Base-by-base conservation (phyloP, 2,329 filamentous ascomycete species). In the Hymenotorrendiella dingleyae region DNA sequence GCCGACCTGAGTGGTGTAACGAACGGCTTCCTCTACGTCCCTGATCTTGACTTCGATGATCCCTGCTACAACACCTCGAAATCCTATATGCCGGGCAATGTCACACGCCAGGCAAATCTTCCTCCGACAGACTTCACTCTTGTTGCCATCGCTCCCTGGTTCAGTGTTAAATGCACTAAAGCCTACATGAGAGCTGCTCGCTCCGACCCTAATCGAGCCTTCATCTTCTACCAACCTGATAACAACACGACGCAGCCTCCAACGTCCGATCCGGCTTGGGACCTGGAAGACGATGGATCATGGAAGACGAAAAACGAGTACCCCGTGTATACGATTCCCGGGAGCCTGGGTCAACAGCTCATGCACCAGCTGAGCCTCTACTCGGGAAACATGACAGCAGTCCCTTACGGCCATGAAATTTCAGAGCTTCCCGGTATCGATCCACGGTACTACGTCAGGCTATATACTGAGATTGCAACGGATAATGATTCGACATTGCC, bases 91-190 rank as follows among this genome's bases (percentile, higher is more conserved):
- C 86, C 89, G 1, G 55, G 62, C 27, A 90, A 93, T 62, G 86
- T 80, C 42, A 94, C 87, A 10, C 78, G 83, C 12, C 74, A 77
- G 54, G 62, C 65, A n/a, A 74, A 93, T 56, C 75, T 96, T 1
- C 80, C 80, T 0, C 69, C 72, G 0, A 73, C 74, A 36, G 79
- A 84, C 52, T 88, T 86, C 62, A 80, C 83, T 42, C 70, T 89
- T 39, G 78, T 96, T 54, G 90, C 85, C 21, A 67, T 96, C 40
- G 90, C 87, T 19, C 91, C 91, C 21, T 97, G 91, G 90, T 79
- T 88, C 54, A 84, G 74, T 48, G 67, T 73, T 6, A 68, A 78
- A 20, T 98, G 91, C 60, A 84, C 86, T 10, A 65, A 73, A 42
- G 75, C 82, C 33, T 95, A 88, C 60, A 72, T 97, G 35, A 65